Evolutionary conservation across 306 rosid genomes (phyloP), one percentile per base, ranked within the genome.

Genomic region (Carpinus viminea): DNA sequence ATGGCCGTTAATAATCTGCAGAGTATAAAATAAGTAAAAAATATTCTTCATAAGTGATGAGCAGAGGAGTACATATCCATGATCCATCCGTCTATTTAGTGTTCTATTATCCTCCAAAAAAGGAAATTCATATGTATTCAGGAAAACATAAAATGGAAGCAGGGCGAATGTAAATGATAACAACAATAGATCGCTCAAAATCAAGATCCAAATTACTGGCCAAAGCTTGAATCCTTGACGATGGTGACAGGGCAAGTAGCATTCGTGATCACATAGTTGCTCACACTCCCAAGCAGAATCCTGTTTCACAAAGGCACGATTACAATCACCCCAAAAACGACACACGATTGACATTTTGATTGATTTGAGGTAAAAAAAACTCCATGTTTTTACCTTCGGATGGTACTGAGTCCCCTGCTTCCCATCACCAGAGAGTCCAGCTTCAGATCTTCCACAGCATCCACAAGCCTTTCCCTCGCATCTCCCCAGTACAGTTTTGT

Each of bases 401-500:
- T 76, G 68, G 89, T 79, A 55, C 97, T 65, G 1, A 88, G 93
- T 8, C 98, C 98, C 85, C 98, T 94, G 88, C 91, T 94, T 86
- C 98, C 98, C 91, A 94, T 78, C 3, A 94, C 93, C n/a, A 94
- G 50, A 74, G 92, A 80, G 57, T 94, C 92, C 81, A 94, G 80
- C 79, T 94, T 91, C 78, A 94, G 89, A 46, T 89, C 97, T 81
- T 91, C 97, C 75, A 88, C 65, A 3, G 97, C 87, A 12, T 92
- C 85, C 65, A 94, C 72, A 11, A 94, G 86, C 82, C 91, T 94
- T 91, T 94, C 97, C 77, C 98, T 91, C 31, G 97, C 91, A 84
- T 94, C 98, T 28, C 98, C 98, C 97, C 98, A 92, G 66, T 91
- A 91, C 52, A 94, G 52, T 82, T 94, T 94, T 24, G 96, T 66